These are phyloP conservation scores for Plasmodium ovale DNA, from an alignment of 169 alveolate genomes.

Conservation along the genomic window DNA sequence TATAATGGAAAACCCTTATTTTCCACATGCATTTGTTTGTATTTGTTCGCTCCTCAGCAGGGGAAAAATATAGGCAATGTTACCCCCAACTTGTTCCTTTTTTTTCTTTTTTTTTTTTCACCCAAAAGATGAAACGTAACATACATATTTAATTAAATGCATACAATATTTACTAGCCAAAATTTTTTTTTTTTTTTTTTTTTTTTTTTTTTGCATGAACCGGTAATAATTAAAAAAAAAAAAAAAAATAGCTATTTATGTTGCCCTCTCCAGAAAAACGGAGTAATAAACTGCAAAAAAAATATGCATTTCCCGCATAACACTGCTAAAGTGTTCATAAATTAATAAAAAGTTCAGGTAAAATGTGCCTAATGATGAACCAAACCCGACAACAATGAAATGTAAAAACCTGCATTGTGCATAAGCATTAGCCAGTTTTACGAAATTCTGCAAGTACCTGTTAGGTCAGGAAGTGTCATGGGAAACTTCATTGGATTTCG, in stretches of 20 bases:
- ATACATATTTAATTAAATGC: neutral
- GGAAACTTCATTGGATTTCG: slow-evolving; percentile 38
- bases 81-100: neutral
- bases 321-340: neutral
- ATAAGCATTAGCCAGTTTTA: too few species aligned
- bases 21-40: too few species aligned
- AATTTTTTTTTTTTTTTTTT: neutral
- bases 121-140: neutral
- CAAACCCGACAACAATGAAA: too few species aligned
- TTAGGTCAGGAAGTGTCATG: slow-evolving; percentile 10
- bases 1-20: too few species aligned
- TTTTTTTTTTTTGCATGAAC: neutral
- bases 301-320: neutral
- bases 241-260: neutral
- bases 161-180: neutral
- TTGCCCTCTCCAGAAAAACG: neutral
- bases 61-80: too few species aligned
- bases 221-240: neutral
- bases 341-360: neutral
- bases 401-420: too few species aligned
- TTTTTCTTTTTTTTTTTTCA: neutral
- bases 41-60: too few species aligned
- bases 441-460: too few species aligned
- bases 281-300: neutral
- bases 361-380: too few species aligned